Conservation (phyloP, 768 basidiomycete species). For the Lentinula sp. region DNA sequence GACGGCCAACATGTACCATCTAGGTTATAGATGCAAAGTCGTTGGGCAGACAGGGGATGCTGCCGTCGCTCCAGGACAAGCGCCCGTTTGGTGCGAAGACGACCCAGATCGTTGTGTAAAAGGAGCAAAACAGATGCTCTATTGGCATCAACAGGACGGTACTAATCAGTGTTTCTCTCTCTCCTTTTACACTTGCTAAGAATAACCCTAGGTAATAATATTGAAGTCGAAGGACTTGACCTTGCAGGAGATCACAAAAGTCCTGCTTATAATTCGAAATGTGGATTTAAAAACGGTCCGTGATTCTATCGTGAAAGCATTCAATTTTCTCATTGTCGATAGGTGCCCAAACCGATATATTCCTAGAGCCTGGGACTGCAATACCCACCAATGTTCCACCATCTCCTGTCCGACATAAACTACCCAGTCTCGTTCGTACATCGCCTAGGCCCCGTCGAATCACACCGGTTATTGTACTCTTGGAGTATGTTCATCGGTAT, state of each 20-base stretch:
- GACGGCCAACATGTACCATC: slow-evolving; percentile 41
- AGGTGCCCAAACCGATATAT: slow-evolving; percentile 10
- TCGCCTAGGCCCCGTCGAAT: neutral
- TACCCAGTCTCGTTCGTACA: neutral
- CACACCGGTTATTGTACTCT: neutral
- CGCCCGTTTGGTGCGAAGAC: slow-evolving; percentile 38
- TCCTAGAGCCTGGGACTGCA: slow-evolving; percentile 2
- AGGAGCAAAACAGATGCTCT: slow-evolving; percentile 40
- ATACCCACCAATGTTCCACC: neutral
- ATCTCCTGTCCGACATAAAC: neutral
- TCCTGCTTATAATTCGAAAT: slow-evolving; percentile 29
- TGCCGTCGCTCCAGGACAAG: slow-evolving; percentile 20
- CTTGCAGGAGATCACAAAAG: slow-evolving; percentile 33
- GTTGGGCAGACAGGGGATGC: slow-evolving; percentile 22
- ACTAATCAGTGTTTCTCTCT: slow-evolving; percentile 25
- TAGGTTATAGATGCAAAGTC: slow-evolving; percentile 33
- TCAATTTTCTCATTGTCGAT: neutral
- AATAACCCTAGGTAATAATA: slow-evolving; percentile 23
- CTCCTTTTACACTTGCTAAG: neutral
- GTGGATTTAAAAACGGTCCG: slow-evolving; percentile 27
- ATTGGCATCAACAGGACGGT: slow-evolving; percentile 35
- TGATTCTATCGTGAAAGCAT: neutral
- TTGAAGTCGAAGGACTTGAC: slow-evolving; percentile 32
- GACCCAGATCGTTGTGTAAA: slow-evolving; percentile 22
- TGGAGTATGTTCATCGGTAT: neutral